Base-by-base conservation (phyloP, 495 filamentous ascomycete species). In the Xylaria intraflava region DNA sequence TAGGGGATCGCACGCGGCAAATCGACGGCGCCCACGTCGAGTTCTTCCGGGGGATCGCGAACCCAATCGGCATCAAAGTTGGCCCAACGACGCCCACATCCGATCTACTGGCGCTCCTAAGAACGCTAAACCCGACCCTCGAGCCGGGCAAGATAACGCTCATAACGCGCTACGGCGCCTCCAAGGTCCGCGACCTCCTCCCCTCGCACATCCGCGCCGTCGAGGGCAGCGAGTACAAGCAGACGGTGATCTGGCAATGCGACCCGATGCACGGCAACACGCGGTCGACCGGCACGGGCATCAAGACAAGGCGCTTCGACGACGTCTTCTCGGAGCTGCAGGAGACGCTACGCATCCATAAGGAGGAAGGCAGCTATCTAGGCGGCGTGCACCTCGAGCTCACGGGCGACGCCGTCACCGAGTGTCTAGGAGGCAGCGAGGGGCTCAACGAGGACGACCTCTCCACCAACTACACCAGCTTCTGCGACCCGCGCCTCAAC, bases 261-360 rank as follows among this genome's bases (percentile, higher is more conserved):
- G 93, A 98, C 69, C 93, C 93, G 10, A 97, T 97, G 94, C 93
- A 98, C 72, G 93, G 93, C 35, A 90, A 90, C 69, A 88, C 85
- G 19, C 74, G 74, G 49, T 78, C 82, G 17, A 90, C 89, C 0
- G 73, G 83, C 0, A 74, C 78, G 0, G 84, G 83, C 8, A 78
- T 95, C 65, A 98, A 98, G 75, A 98, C 93, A 2, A 79, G 94
- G 2, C 82, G 85, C 46, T 97, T 97, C 69, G 78, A 77, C 31
- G 82, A 88, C 67, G 95, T 98, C 55, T 81, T 96, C 58, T 82
- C 79, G 11, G 94, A 97, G 74, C 74, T 97, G 35, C 76, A 81
- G 43, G 80, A 87, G 58, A 86, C 90, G 3, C 72, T 96, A 48
- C 72, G 78, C 54, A 90, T 97, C 53, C 94, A 98, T 61, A 83